Evolutionary conservation across 208 protist species (phyloP), one percentile per base, ranked within the genome.

Genomic region (Trypanosomatidae sp.): DNA sequence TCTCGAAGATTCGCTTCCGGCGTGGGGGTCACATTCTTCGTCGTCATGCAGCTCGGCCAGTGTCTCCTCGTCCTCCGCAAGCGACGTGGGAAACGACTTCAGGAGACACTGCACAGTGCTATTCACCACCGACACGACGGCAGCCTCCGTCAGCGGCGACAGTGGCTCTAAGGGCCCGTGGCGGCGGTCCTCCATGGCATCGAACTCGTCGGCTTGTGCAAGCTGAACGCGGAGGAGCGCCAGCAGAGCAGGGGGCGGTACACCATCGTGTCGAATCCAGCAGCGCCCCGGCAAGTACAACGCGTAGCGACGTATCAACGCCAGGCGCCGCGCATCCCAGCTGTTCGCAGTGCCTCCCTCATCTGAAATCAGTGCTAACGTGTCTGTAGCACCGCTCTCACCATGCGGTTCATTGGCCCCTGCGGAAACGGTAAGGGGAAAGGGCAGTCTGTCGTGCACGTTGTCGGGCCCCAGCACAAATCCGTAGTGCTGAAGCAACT

Each of bases 401-500:
- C 22, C 39, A 15, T 65, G 60, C 9, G 7, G 43, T 41, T 44
- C 73, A 12, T 65, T 74, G 4, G 56, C 36, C 25, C 28, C 33
- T 15, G 33, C 62, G 22, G 78, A 64, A n/a, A 88, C 2, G 30
- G 74, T 65, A 36, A 96, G 66, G 0, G 93, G 91, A 73, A 97
- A 95, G 13, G 93, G 93, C 39, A 97, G 79, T 74, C 83, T 88
- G 71, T 97, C 91, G 70, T 94, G 79, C 50, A 82, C 84, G 73
- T 97, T 97, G 46, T 89, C 82, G 19, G 55, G 56, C 15, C 76
- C 74, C 28, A 96, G 68, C 28, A 94, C 90, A 71, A 98, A 98
- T n/a, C 94, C 94, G 82, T 98, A 98, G 76, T 89, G 88, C 77
- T 91, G 82, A 59, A 98, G 82, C 73, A 98, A 80, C 84, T 98